Percentiles rank a stretch among this genome's conserved stretches.
Conservation (phyloP, 1,284 basidiomycete genomes). For the Marasmius tenuissimus region DNA sequence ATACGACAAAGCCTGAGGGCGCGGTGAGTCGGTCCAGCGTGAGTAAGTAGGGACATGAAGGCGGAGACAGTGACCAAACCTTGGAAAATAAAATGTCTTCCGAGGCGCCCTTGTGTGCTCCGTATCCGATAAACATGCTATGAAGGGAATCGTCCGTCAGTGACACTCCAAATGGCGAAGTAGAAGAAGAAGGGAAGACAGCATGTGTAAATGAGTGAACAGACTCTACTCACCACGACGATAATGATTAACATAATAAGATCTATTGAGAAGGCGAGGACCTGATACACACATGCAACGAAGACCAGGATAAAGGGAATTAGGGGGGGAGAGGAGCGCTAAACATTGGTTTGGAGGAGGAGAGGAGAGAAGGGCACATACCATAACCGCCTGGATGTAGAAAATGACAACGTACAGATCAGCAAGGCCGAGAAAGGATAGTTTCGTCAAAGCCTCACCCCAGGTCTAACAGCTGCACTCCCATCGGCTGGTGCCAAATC, state of each 20-base stretch:
- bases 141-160: neutral
- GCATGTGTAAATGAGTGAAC: too few species aligned
- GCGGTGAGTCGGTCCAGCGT: neutral
- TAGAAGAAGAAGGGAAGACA: neutral
- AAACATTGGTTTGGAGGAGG: neutral
- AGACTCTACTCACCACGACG: constrained; percentile 1
- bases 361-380: neutral
- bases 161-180: neutral
- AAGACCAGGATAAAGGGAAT: neutral
- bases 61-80: neutral
- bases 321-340: too few species aligned
- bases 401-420: neutral
- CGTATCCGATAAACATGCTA: constrained; percentile 4
- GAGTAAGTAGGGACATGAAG: constrained; percentile 11
- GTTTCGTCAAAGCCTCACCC: constrained; percentile 8
- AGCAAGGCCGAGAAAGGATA: neutral
- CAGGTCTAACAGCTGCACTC: constrained; percentile 2
- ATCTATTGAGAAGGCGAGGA: constrained; percentile 12
- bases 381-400: constrained; percentile 4
- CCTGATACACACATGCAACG: neutral
- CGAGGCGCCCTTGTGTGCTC: constrained; percentile 4
- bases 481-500: constrained; percentile 1
- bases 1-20: constrained; percentile 14
- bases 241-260: constrained; percentile 12
- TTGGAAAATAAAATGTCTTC: constrained; percentile 8